Conservation (phyloP, 1,284 basidiomycete genomes). For the Marasmius oreades region DNA sequence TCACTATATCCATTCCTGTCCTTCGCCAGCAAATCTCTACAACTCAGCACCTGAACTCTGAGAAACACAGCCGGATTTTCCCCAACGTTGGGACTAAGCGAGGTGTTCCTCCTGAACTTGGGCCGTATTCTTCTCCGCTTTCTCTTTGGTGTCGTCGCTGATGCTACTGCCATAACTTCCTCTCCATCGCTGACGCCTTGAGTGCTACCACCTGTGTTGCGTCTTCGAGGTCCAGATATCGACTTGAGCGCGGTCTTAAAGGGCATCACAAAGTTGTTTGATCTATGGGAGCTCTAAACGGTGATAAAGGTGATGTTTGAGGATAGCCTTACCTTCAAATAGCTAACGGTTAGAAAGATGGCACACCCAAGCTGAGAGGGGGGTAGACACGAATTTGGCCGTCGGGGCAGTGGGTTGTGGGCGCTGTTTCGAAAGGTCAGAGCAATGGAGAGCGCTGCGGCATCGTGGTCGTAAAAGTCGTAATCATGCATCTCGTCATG, state of each 20-base stretch:
- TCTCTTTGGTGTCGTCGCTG: conserved; percentile 16
- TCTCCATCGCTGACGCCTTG: conserved; percentile 19
- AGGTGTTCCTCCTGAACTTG: conserved; percentile 4
- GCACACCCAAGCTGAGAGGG: too few species aligned
- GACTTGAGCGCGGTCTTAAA: conserved; percentile 5
- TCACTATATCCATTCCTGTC: conserved; percentile 68
- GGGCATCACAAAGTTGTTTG: background rate
- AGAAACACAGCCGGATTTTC: conserved; percentile 66
- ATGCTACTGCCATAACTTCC: too few species aligned
- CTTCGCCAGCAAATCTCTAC: conserved; percentile 57
- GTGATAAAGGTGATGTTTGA: background rate
- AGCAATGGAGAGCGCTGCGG: too few species aligned
- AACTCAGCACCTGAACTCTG: conserved; percentile 63
- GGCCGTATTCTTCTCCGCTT: conserved; percentile 24
- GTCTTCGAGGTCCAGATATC: conserved; percentile 10
- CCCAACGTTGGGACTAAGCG: conserved; percentile 41
- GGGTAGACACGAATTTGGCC: too few species aligned
- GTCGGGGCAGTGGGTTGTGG: too few species aligned
- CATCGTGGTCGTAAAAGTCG: too few species aligned
- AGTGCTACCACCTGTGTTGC: conserved; percentile 17
- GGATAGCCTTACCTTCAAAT: too few species aligned
- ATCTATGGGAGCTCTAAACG: background rate
- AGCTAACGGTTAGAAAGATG: too few species aligned
- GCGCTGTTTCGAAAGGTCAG: too few species aligned
- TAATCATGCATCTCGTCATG: too few species aligned